Evolutionary conservation across 139 green algal species (phyloP).

Genomic region (Chlorella sp.): DNA sequence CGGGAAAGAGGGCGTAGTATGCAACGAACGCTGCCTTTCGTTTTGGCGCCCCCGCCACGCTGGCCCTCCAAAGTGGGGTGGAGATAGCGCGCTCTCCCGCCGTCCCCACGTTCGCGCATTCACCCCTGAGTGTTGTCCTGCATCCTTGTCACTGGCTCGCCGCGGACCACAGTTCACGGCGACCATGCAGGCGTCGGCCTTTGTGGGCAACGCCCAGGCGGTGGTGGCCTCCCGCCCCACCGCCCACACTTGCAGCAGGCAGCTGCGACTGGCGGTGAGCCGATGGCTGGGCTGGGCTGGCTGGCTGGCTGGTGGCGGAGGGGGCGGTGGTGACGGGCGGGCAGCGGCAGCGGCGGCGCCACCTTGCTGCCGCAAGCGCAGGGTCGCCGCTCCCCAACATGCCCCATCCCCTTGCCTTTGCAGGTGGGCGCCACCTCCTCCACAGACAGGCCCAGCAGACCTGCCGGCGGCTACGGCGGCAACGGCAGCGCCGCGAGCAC

Average conservation of each 20-base stretch:
- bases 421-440: constrained; percentile 2
- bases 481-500: background rate
- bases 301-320: background rate
- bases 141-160: too few species aligned
- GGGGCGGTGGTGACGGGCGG: background rate
- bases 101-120: too few species aligned
- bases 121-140: too few species aligned
- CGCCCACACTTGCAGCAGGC: background rate
- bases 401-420: too few species aligned
- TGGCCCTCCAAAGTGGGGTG: background rate
- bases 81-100: too few species aligned
- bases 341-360: background rate
- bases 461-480: background rate
- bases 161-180: too few species aligned
- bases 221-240: background rate
- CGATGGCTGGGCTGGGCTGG: background rate
- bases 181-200: background rate
- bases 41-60: background rate
- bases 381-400: too few species aligned
- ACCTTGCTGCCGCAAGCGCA: background rate
- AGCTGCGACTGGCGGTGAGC: constrained; percentile 25
- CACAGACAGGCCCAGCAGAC: background rate
- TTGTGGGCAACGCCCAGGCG: background rate
- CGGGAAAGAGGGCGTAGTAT: background rate
- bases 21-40: background rate